Percentiles rank a stretch among this genome's conserved stretches.
Conservation (phyloP, 495 filamentous ascomycete species). For the Daldinia grandis region DNA sequence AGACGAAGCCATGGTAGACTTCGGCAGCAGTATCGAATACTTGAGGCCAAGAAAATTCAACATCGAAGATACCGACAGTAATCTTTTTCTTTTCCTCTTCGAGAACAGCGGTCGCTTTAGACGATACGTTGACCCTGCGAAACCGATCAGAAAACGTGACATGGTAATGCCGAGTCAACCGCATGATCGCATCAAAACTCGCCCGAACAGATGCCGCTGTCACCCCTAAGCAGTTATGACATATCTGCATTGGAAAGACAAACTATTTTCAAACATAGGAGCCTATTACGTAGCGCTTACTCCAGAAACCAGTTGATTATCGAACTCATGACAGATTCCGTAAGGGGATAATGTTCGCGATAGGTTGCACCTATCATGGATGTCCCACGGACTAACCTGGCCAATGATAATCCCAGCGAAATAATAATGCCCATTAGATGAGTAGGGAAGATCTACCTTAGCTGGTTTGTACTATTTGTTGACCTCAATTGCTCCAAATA, state of each 20-base stretch:
- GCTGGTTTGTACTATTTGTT: neutral
- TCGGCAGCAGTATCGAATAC: slow-evolving; percentile 85
- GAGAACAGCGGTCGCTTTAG: slow-evolving; percentile 75
- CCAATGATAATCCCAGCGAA: neutral
- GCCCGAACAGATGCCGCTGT: slow-evolving; percentile 36
- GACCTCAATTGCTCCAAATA: neutral
- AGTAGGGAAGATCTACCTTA: neutral
- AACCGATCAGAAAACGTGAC: slow-evolving; percentile 53
- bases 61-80: slow-evolving; percentile 72
- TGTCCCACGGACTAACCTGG: neutral
- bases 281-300: neutral
- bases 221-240: slow-evolving; percentile 1
- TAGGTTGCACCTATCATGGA: neutral
- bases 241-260: neutral
- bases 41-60: slow-evolving; percentile 75
- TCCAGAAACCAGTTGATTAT: slow-evolving; percentile 2
- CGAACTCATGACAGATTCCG: neutral
- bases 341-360: neutral
- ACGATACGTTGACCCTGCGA: slow-evolving; percentile 64
- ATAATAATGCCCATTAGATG: neutral
- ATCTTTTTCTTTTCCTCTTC: slow-evolving; percentile 90
- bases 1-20: slow-evolving; percentile 94
- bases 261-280: slow-evolving; percentile 7
- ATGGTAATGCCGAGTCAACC: neutral
- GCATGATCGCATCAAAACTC: slow-evolving; percentile 42